Percentiles rank a stretch among this genome's conserved stretches.
Conservation (phyloP, 177 flowering plant species). For the Vitis hybrid region DNA sequence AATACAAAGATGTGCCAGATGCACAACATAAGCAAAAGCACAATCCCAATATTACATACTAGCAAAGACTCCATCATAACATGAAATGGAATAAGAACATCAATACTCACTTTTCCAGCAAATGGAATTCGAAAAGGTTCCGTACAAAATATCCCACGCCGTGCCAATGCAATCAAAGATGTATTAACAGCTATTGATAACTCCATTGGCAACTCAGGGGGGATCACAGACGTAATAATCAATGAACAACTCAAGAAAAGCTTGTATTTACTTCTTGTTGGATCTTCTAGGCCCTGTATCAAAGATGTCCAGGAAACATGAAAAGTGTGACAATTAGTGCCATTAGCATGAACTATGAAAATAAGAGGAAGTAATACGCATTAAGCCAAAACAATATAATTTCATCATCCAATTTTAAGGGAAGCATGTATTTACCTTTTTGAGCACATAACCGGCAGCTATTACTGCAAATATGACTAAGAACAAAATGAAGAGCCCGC, state of each 20-base stretch:
- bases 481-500: constrained; percentile 91
- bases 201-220: constrained; percentile 99
- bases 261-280: constrained; percentile 95
- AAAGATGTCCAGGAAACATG: constrained; percentile 10
- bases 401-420: neutral
- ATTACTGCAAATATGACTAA: constrained; percentile 88
- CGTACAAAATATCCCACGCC: constrained; percentile 96
- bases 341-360: neutral
- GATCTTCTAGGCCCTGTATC: constrained; percentile 92
- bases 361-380: neutral
- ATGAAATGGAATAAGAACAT: neutral
- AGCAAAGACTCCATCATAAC: neutral
- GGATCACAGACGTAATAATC: constrained; percentile 96
- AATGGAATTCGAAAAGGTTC: constrained; percentile 99
- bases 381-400: constrained; percentile 1
- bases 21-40: neutral
- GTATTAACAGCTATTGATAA: constrained; percentile 98
- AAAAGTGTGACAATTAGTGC: neutral
- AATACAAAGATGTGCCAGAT: neutral
- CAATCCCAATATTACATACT: neutral
- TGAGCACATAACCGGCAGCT: constrained; percentile 98
- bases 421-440: constrained; percentile 53
- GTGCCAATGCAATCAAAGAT: constrained; percentile 89
- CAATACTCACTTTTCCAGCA: constrained; percentile 86
- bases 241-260: constrained; percentile 93